Evolutionary conservation across 345 rosid genomes (phyloP).

Genomic region (Barbarea vulgaris): DNA sequence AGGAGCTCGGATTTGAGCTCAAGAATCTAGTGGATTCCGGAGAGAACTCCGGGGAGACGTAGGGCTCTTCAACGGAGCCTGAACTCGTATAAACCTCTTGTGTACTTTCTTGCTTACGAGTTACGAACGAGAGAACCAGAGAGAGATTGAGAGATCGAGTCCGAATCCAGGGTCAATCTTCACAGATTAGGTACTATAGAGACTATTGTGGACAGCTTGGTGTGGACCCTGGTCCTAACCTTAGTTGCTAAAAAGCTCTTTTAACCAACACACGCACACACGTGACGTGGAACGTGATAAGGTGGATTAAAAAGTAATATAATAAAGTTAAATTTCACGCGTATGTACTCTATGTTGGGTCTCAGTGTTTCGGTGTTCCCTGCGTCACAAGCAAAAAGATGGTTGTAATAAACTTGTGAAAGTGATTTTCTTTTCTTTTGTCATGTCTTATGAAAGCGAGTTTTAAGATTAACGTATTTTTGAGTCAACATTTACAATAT

Average conservation of each 20-base stretch:
- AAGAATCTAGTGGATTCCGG: no score
- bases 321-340: conserved; percentile 8
- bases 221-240: conserved; percentile 45
- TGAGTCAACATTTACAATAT: background rate
- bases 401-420: conserved; percentile 30
- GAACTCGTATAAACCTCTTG: no score
- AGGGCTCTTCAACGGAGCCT: no score
- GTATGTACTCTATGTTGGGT: conserved; percentile 4
- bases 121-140: no score
- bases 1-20: no score
- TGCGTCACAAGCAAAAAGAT: conserved; percentile 27
- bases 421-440: background rate
- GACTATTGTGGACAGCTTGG: conserved; percentile 50
- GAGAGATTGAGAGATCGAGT: no score
- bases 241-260: conserved; percentile 35
- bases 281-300: conserved; percentile 10
- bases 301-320: conserved; percentile 19
- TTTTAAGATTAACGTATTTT: background rate
- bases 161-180: no score
- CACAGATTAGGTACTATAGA: conserved; percentile 40
- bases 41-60: no score
- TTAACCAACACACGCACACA: background rate
- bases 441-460: background rate
- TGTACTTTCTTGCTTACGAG: no score
- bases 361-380: conserved; percentile 21